Evolutionary conservation across 163 green algal genomes (phyloP).

Genomic region (Chlamydomonas reinhardtii): DNA sequence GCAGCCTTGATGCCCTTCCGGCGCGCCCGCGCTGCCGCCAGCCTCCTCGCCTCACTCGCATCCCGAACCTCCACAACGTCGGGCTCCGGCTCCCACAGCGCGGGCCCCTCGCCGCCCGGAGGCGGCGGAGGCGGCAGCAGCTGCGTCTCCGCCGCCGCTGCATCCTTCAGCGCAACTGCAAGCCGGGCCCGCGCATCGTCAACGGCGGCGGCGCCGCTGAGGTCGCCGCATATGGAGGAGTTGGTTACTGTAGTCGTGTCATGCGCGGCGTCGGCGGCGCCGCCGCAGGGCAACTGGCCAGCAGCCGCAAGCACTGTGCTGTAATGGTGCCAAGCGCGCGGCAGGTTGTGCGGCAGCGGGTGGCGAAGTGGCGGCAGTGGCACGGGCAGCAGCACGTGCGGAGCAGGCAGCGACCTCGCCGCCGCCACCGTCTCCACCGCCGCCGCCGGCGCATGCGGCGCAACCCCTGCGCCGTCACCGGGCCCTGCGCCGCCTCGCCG

Average conservation of each 20-base stretch:
- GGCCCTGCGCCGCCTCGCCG: not conserved
- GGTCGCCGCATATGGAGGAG: no score
- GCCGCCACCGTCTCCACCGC: not conserved
- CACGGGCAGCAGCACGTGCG: not conserved
- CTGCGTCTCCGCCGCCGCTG: not conserved
- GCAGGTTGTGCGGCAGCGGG: not conserved
- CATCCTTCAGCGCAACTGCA: not conserved
- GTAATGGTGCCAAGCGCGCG: slow-evolving; percentile 11
- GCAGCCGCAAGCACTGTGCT: not conserved
- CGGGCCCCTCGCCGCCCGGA: no score
- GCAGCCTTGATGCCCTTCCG: no score
- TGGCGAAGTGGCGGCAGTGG: no score
- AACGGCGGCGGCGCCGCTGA: no score
- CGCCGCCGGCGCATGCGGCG: not conserved
- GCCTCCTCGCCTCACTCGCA: no score
- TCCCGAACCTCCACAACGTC: no score
- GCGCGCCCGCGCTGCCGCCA: no score
- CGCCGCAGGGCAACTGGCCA: not conserved
- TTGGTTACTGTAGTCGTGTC: not conserved
- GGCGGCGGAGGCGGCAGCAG: no score
- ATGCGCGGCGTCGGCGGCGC: not conserved
- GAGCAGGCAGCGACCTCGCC: not conserved
- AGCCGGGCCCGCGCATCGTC: not conserved
- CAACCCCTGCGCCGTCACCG: not conserved
- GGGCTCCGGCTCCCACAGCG: no score